These are phyloP conservation scores for Trichoderma pleuroti DNA, from an alignment of 2,329 filamentous ascomycete species.

Conservation along the genomic window DNA sequence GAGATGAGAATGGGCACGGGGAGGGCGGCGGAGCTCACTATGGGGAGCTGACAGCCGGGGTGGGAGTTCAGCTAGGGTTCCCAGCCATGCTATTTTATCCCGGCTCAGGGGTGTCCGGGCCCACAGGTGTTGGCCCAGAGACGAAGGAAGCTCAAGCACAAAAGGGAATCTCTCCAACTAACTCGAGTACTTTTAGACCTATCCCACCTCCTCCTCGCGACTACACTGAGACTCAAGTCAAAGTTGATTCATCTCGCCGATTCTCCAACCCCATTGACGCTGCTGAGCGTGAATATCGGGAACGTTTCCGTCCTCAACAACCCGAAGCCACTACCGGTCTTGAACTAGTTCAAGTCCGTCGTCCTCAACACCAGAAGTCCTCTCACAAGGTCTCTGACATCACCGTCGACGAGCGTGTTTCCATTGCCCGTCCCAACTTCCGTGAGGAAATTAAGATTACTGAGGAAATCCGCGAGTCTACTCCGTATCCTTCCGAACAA, in stretches of 20 bases:
- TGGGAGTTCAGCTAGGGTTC: constrained; percentile 19
- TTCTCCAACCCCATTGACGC: constrained; percentile 56
- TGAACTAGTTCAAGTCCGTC: background rate
- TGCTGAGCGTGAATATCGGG: constrained; percentile 64
- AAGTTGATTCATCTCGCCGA: constrained; percentile 49
- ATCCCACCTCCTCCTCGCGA: constrained; percentile 32
- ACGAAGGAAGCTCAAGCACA: constrained; percentile 26
- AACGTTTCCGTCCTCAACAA: constrained; percentile 42
- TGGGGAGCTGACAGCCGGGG: constrained; percentile 17
- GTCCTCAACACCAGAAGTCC: constrained; percentile 22
- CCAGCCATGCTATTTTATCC: constrained; percentile 20
- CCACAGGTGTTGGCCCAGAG: constrained; percentile 27
- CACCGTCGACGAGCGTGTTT: constrained; percentile 36
- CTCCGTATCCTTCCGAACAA: constrained; percentile 41
- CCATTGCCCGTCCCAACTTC: constrained; percentile 44
- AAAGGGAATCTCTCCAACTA: constrained; percentile 24
- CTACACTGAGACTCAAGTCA: constrained; percentile 63
- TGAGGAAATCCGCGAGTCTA: constrained; percentile 63
- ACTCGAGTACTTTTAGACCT: constrained; percentile 29
- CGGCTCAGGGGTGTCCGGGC: constrained; percentile 23
- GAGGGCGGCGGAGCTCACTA: constrained; percentile 14
- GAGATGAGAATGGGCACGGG: background rate
- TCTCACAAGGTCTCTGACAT: constrained; percentile 32
- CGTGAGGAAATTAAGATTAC: constrained; percentile 57
- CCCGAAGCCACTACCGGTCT: background rate